Evolutionary conservation across 345 rosid species (phyloP).

Genomic region (Eucalyptus coolabah): DNA sequence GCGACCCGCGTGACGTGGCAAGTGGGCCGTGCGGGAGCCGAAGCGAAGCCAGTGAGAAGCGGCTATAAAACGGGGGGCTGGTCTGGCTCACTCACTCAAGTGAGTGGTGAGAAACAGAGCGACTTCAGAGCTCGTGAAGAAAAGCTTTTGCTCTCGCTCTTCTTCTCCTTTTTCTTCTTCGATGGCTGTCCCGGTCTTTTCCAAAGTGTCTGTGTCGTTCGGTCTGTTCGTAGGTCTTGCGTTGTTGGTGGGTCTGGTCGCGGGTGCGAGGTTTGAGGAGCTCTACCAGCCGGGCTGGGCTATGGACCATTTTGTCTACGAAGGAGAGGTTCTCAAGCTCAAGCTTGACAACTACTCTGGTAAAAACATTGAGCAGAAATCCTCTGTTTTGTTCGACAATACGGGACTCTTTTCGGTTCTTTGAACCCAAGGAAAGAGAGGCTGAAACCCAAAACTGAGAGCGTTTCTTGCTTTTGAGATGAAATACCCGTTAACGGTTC

Average conservation of each 20-base stretch:
- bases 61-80: neutral
- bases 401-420: neutral
- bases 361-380: conserved; percentile 2
- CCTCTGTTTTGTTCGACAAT: neutral
- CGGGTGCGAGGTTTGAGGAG: conserved; percentile 55
- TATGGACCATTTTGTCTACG: conserved; percentile 52
- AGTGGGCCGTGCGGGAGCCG: neutral
- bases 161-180: neutral
- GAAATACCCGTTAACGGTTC: neutral
- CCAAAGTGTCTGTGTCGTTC: neutral
- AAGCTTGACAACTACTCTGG: conserved; percentile 92
- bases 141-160: neutral
- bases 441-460: neutral
- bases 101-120: neutral
- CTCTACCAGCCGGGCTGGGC: conserved; percentile 90
- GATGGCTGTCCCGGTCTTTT: neutral
- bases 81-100: neutral
- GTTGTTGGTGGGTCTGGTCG: conserved; percentile 16
- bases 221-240: conserved; percentile 17
- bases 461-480: neutral
- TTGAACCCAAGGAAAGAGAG: neutral
- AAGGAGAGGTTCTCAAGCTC: conserved; percentile 80
- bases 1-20: conserved; percentile 22
- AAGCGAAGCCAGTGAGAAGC: neutral
- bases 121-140: neutral